Percentiles rank a stretch among this genome's conserved stretches.
These are phyloP conservation scores for Thozetella sp. DNA, from an alignment of 495 filamentous ascomycete genomes.

Conservation along the genomic window DNA sequence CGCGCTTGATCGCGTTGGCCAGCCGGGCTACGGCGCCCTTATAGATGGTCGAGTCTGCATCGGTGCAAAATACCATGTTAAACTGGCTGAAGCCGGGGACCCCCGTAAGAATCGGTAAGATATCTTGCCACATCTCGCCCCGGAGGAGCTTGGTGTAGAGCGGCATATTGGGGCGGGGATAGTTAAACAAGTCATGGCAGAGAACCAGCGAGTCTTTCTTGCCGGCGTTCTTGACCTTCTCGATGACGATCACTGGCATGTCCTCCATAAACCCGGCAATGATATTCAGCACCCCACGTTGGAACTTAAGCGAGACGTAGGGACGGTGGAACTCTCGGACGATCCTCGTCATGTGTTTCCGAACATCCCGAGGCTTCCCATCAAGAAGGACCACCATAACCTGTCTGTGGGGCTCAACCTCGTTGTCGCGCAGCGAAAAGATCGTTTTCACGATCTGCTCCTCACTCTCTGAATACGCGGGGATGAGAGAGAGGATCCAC, in stretches of 20 bases:
- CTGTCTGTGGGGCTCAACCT: conserved; percentile 2
- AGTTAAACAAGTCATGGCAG: conserved; percentile 5
- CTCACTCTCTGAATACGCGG: conserved; percentile 5
- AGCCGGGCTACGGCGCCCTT: not conserved
- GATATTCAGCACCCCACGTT: not conserved
- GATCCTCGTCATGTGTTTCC: not conserved
- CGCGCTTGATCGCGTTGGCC: not conserved
- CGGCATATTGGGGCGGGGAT: conserved; percentile 3
- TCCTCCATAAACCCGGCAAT: conserved; percentile 1
- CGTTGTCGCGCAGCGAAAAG: conserved; percentile 3
- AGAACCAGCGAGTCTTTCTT: conserved; percentile 6
- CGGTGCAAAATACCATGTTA: conserved; percentile 3
- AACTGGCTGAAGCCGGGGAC: conserved; percentile 2
- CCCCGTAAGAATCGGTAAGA: not conserved
- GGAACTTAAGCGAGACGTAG: conserved; percentile 4
- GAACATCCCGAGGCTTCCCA: conserved; percentile 4
- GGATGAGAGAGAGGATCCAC: conserved; percentile 6
- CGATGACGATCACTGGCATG: conserved; percentile 2
- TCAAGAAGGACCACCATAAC: conserved; percentile 5
- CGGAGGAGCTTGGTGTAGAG: conserved; percentile 8
- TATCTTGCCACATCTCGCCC: not conserved
- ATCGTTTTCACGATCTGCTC: conserved; percentile 7
- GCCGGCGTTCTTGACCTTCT: conserved; percentile 7
- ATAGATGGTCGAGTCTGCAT: conserved; percentile 4
- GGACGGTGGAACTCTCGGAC: conserved; percentile 3